phyloP scores from a whole-genome alignment of 2,329 filamentous ascomycete species.

The Penicillium digitatum region DNA sequence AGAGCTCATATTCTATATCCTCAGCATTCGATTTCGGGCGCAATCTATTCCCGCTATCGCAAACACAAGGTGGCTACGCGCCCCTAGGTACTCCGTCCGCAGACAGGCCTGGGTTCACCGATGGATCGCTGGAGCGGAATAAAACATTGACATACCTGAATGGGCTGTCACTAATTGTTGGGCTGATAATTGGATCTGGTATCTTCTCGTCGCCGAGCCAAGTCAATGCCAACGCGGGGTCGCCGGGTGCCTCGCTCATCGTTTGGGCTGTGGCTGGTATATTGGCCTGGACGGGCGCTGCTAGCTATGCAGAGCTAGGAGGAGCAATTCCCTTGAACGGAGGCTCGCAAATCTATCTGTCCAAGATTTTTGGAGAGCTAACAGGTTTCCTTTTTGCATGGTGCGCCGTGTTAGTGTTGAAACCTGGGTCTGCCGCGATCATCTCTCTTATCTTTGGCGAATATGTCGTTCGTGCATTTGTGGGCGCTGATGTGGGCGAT shows the following conservation, averaged over 20 bases:
- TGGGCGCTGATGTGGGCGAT: constrained; percentile 78
- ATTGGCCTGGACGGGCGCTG: constrained; percentile 90
- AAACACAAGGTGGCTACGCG: constrained; percentile 76
- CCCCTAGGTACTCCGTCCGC: constrained; percentile 73
- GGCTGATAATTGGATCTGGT: constrained; percentile 90
- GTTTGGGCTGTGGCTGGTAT: constrained; percentile 90
- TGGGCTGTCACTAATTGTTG: constrained; percentile 83
- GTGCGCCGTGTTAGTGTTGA: constrained; percentile 90
- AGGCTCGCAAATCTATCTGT: constrained; percentile 86
- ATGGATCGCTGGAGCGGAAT: constrained; percentile 83
- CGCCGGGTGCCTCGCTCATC: constrained; percentile 82
- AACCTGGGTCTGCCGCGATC: constrained; percentile 89
- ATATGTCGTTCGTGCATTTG: constrained; percentile 82
- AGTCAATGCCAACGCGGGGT: constrained; percentile 87
- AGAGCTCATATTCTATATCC: constrained; percentile 79
- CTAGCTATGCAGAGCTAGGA: constrained; percentile 91
- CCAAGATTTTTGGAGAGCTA: constrained; percentile 94
- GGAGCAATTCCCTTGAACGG: constrained; percentile 95
- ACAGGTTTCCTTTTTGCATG: constrained; percentile 93
- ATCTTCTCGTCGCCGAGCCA: constrained; percentile 95
- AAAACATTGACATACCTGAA: constrained; percentile 96
- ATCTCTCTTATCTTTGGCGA: constrained; percentile 98
- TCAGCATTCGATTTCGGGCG: constrained; percentile 95
- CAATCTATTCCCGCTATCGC: constrained; percentile 86
- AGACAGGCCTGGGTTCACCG: constrained; percentile 51